phyloP scores from a whole-genome alignment of 371 early-diverging fungal species.

The Mucor saturninus region DNA sequence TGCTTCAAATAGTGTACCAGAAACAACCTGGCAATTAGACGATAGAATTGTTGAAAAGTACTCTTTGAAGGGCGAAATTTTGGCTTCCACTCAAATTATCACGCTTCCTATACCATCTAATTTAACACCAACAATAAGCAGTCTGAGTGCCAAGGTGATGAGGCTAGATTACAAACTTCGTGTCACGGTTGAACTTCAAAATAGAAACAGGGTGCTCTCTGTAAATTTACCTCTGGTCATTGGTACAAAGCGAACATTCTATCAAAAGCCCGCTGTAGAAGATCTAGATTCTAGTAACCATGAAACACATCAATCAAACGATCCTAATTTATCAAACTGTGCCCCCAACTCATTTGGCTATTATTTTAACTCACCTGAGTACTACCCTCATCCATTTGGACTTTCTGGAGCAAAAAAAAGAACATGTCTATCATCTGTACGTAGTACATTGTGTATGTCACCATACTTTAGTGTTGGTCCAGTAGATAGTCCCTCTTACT shows the following conservation, averaged over 20 bases:
- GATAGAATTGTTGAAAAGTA: conserved; percentile 6
- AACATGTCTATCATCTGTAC: no score
- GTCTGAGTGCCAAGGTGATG: conserved; percentile 12
- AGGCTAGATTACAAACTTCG: conserved; percentile 19
- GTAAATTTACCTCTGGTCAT: conserved; percentile 14
- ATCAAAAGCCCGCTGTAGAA: no score
- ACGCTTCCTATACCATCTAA: conserved; percentile 9
- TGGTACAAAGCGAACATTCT: conserved; percentile 7
- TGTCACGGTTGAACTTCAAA: conserved; percentile 6
- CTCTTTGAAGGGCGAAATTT: background rate
- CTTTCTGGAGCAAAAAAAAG: no score
- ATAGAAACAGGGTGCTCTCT: conserved; percentile 8
- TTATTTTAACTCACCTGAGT: no score
- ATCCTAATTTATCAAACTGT: no score
- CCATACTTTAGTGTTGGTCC: no score
- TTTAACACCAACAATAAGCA: conserved; percentile 12
- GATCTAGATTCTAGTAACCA: no score
- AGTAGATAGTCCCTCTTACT: no score
- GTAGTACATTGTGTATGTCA: no score
- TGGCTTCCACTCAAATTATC: background rate
- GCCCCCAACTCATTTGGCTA: no score
- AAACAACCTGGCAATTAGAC: conserved; percentile 16
- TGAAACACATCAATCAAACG: no score
- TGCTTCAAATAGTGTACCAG: conserved; percentile 6
- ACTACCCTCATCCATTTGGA: no score